A percentile compares a stretch with the other conserved stretches of the same genome.
Evolutionary conservation across 2,329 filamentous ascomycete genomes (phyloP).

Genomic region (Pleoardoris graminearum): DNA sequence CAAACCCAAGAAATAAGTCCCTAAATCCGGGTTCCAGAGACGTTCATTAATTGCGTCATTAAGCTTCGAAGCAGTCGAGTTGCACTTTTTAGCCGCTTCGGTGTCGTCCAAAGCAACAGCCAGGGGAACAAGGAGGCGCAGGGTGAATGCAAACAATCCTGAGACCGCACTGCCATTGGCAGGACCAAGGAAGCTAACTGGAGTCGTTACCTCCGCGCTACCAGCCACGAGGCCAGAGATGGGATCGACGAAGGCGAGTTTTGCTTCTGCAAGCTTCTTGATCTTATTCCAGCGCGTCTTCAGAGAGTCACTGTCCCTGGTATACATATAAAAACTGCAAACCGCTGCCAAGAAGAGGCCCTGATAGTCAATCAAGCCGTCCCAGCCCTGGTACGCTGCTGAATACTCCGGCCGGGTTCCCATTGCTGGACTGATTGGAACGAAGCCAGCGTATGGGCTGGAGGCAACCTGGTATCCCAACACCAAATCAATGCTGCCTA

Average conservation of each 20-base stretch:
- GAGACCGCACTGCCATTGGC: conserved; percentile 34
- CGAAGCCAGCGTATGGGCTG: conserved; percentile 13
- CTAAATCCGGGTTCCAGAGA: conserved; percentile 40
- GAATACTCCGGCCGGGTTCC: conserved; percentile 10
- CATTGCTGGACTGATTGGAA: conserved; percentile 14
- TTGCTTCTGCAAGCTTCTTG: conserved; percentile 24
- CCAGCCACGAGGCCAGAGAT: conserved; percentile 28
- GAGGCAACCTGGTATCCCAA: conserved; percentile 23
- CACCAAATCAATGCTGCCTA: conserved; percentile 40
- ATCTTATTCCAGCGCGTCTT: conserved; percentile 27
- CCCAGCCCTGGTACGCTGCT: conserved; percentile 7
- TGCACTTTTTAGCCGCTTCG: conserved; percentile 25
- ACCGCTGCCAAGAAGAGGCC: conserved; percentile 34
- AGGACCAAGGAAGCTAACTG: conserved; percentile 31
- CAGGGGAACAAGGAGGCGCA: conserved; percentile 30
- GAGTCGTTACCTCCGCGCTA: conserved; percentile 4
- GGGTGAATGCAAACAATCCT: conserved; percentile 28
- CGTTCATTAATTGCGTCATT: conserved; percentile 32
- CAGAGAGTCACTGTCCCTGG: conserved; percentile 22
- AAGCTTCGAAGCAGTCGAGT: conserved; percentile 22
- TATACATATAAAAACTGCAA: conserved; percentile 31
- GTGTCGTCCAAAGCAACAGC: conserved; percentile 39
- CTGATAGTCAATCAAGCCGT: conserved; percentile 36
- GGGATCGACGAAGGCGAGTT: conserved; percentile 31
- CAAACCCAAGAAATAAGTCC: conserved; percentile 37